phyloP scores from a whole-genome alignment of 176 grass and related monocot species.

The Bonia amplexicaulis region DNA sequence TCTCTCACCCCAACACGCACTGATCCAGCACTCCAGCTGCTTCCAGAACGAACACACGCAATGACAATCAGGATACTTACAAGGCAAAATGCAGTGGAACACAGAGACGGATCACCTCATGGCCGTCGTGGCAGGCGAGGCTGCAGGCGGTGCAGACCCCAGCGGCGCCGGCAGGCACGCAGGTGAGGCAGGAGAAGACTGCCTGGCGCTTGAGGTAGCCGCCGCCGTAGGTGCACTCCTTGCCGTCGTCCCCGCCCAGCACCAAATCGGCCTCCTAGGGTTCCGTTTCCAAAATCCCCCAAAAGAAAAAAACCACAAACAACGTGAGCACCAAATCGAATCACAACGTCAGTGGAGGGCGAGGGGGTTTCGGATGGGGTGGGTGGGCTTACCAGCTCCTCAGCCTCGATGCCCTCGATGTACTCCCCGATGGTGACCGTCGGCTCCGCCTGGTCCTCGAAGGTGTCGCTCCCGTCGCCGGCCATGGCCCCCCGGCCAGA shows the following conservation, averaged over 20 bases:
- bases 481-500: slow-evolving; percentile 20
- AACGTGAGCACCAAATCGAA: not conserved
- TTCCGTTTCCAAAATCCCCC: not conserved
- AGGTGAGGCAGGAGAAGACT: slow-evolving; percentile 96
- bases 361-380: not conserved
- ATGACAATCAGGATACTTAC: not conserved
- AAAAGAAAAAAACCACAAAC: not conserved
- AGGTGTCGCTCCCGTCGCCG: slow-evolving; percentile 42
- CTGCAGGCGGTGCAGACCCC: slow-evolving; percentile 94
- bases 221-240: slow-evolving; percentile 84
- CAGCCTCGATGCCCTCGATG: slow-evolving; percentile 81
- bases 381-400: slow-evolving; percentile 50
- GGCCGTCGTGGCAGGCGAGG: slow-evolving; percentile 91
- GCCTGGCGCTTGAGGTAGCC: slow-evolving; percentile 96
- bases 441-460: slow-evolving; percentile 61
- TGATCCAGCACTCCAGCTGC: not conserved
- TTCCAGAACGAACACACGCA: not conserved
- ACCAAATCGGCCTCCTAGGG: slow-evolving; percentile 89
- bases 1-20: not conserved
- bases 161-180: slow-evolving; percentile 60
- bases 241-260: slow-evolving; percentile 88
- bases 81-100: not conserved
- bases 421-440: slow-evolving; percentile 69
- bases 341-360: not conserved
- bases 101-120: slow-evolving; percentile 52